Evolutionary conservation across 768 basidiomycete species (phyloP).

Genomic region (Mycena leptocephala): DNA sequence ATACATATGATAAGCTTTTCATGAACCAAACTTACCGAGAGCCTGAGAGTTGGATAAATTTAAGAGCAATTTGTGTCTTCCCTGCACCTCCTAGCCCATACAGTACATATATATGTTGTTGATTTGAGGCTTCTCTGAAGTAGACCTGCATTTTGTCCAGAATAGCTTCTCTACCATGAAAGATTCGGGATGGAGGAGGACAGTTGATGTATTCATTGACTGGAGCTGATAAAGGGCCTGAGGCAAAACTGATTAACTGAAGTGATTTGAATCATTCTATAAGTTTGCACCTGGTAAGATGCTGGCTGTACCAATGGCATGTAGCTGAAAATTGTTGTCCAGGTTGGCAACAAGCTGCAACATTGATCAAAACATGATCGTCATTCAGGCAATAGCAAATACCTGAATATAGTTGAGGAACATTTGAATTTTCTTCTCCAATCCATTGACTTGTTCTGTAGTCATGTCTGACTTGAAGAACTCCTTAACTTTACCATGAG

Average conservation of each 20-base stretch:
- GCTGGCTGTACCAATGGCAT: too few species aligned
- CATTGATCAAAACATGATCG: too few species aligned
- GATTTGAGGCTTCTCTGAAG: background rate
- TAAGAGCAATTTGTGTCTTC: conserved; percentile 1
- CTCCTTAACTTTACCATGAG: too few species aligned
- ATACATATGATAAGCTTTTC: background rate
- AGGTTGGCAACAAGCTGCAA: too few species aligned
- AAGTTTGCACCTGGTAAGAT: background rate
- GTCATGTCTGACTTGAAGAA: too few species aligned
- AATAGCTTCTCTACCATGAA: conserved; percentile 3
- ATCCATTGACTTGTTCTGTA: too few species aligned
- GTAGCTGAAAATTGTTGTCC: too few species aligned
- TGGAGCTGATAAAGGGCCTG: background rate
- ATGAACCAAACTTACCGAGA: background rate
- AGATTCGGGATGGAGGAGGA: conserved; percentile 8
- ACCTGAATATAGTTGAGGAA: too few species aligned
- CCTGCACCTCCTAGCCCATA: background rate
- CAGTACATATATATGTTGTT: background rate
- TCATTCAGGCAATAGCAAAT: too few species aligned
- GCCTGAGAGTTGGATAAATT: background rate
- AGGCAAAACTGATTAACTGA: background rate
- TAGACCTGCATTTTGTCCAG: background rate
- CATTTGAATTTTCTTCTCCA: too few species aligned
- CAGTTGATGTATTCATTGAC: background rate
- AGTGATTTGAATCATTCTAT: background rate